Conservation (phyloP, 2,329 filamentous ascomycete genomes). For the Amauroascus verrucosus region DNA sequence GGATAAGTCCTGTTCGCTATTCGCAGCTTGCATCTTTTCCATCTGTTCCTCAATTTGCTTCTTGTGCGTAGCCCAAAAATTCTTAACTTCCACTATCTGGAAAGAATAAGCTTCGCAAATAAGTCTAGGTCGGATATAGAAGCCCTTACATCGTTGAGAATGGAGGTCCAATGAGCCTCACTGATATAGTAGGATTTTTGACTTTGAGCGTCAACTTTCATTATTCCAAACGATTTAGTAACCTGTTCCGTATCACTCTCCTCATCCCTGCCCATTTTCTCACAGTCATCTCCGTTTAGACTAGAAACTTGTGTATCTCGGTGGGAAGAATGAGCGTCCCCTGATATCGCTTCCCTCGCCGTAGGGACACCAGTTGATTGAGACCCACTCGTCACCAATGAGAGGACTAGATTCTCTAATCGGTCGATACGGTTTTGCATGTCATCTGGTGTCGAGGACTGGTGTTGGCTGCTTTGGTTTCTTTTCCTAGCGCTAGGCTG, state of each 20-base stretch:
- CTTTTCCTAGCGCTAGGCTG: slow-evolving; percentile 74
- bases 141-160: slow-evolving; percentile 54
- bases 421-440: slow-evolving; percentile 98
- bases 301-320: slow-evolving; percentile 30
- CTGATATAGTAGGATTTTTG: slow-evolving; percentile 70
- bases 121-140: not conserved
- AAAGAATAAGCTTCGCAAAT: not conserved
- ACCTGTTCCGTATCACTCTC: slow-evolving; percentile 62
- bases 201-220: slow-evolving; percentile 69
- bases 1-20: slow-evolving; percentile 43
- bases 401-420: slow-evolving; percentile 81
- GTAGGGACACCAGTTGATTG: slow-evolving; percentile 49
- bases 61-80: slow-evolving; percentile 75
- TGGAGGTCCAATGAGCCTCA: slow-evolving; percentile 72
- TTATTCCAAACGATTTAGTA: slow-evolving; percentile 64
- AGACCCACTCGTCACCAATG: slow-evolving; percentile 83
- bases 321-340: slow-evolving; percentile 31
- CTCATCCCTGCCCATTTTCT: slow-evolving; percentile 49
- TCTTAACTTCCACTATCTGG: slow-evolving; percentile 82
- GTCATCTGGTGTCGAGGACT: slow-evolving; percentile 65
- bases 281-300: slow-evolving; percentile 29
- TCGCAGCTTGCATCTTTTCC: slow-evolving; percentile 61
- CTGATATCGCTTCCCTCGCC: slow-evolving; percentile 44
- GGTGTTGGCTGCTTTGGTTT: slow-evolving; percentile 44
- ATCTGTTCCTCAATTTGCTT: slow-evolving; percentile 79